Conservation (phyloP, 2,329 filamentous ascomycete species). For the Xylaria sp. region DNA sequence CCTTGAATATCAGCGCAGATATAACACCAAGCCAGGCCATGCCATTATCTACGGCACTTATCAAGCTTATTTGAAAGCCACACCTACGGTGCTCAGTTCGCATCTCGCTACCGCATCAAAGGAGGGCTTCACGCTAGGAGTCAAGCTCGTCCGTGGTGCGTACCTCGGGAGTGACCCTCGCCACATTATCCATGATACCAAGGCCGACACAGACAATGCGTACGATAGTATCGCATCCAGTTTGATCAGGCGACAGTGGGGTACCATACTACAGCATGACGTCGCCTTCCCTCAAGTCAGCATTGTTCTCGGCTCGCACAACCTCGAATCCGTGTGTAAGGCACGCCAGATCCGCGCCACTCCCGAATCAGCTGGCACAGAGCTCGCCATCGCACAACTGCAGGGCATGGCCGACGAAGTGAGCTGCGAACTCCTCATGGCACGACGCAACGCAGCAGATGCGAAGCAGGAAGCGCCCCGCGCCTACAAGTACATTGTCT, state of each 20-base stretch:
- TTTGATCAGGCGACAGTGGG: constrained; percentile 74
- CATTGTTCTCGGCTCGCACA: constrained; percentile 85
- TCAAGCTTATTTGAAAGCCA: constrained; percentile 78
- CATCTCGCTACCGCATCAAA: constrained; percentile 70
- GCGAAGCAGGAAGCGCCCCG: constrained; percentile 44
- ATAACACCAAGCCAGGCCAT: constrained; percentile 71
- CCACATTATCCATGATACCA: constrained; percentile 76
- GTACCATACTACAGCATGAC: constrained; percentile 59
- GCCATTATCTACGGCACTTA: constrained; percentile 85
- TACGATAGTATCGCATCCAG: constrained; percentile 79
- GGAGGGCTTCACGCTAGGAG: constrained; percentile 73
- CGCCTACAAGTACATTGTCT: constrained; percentile 75
- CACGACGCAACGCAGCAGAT: constrained; percentile 13
- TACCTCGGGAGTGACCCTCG: constrained; percentile 78
- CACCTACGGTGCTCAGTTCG: constrained; percentile 64
- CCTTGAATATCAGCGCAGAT: constrained; percentile 78
- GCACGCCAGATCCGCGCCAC: constrained; percentile 64
- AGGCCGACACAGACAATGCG: constrained; percentile 74
- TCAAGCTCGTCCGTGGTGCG: constrained; percentile 81
- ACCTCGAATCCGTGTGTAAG: constrained; percentile 74
- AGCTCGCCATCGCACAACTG: constrained; percentile 78
- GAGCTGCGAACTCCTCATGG: constrained; percentile 68
- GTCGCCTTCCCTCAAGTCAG: constrained; percentile 66
- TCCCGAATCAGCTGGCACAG: constrained; percentile 54
- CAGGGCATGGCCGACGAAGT: constrained; percentile 98